Evolutionary conservation across 306 rosid genomes (phyloP).

Genomic region (Macrotyloma uniflorum): DNA sequence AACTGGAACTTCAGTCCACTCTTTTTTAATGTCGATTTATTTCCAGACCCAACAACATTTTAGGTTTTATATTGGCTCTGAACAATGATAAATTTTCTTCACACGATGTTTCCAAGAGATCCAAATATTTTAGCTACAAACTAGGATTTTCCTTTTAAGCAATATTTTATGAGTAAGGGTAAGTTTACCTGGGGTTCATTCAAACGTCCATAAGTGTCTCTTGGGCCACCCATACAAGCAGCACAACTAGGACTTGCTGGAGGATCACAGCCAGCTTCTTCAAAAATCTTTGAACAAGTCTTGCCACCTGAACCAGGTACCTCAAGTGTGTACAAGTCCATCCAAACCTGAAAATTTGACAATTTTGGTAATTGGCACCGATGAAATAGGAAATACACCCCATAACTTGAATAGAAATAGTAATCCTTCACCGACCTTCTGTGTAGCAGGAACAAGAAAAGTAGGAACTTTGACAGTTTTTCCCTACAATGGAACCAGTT

Average conservation of each 20-base stretch:
- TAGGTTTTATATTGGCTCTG: not conserved
- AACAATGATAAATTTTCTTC: not conserved
- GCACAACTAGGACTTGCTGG: slow-evolving; percentile 92
- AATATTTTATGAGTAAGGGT: not conserved
- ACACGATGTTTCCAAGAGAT: not conserved
- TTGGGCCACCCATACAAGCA: slow-evolving; percentile 93
- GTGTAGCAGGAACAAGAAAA: slow-evolving; percentile 90
- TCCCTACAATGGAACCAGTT: slow-evolving; percentile 49
- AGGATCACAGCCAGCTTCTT: slow-evolving; percentile 91
- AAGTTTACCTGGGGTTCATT: slow-evolving; percentile 63
- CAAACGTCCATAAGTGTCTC: slow-evolving; percentile 83
- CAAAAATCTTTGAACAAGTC: slow-evolving; percentile 91
- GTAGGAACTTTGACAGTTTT: slow-evolving; percentile 82
- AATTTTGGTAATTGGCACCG: not conserved
- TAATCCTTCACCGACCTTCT: slow-evolving; percentile 56
- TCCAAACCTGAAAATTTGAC: slow-evolving; percentile 67
- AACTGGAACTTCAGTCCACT: not conserved
- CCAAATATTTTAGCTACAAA: not conserved
- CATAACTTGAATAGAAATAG: not conserved
- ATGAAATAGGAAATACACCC: not conserved
- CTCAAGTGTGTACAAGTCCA: slow-evolving; percentile 71
- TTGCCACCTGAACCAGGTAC: slow-evolving; percentile 89
- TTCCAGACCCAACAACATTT: not conserved
- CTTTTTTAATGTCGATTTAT: not conserved
- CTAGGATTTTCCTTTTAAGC: not conserved